Evolutionary conservation across 2,329 filamentous ascomycete species (phyloP).

Genomic region (Alternaria burnsii): DNA sequence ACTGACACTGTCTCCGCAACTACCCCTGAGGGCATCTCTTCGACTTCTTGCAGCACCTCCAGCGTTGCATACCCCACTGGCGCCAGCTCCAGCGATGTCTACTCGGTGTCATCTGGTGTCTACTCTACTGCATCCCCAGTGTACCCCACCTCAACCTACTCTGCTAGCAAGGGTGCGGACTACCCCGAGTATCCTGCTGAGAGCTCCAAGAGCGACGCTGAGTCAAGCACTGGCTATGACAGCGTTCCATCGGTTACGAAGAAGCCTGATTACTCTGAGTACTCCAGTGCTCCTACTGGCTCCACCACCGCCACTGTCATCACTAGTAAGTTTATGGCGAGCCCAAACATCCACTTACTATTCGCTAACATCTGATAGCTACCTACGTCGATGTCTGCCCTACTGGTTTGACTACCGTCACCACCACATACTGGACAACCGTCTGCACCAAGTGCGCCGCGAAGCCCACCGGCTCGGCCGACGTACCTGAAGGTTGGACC

Average conservation of each 20-base stretch:
- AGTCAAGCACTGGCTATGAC: conserved; percentile 14
- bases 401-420: conserved; percentile 46
- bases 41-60: conserved; percentile 27
- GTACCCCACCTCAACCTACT: conserved; percentile 7
- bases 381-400: conserved; percentile 50
- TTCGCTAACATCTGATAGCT: conserved; percentile 14
- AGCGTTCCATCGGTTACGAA: conserved; percentile 24
- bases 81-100: conserved; percentile 9
- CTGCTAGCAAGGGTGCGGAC: conserved; percentile 7
- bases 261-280: conserved; percentile 23
- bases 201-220: conserved; percentile 15
- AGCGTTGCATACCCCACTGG: conserved; percentile 16
- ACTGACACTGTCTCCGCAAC: conserved; percentile 7
- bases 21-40: conserved; percentile 20
- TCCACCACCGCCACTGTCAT: conserved; percentile 26
- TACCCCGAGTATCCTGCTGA: conserved; percentile 8
- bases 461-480: conserved; percentile 27
- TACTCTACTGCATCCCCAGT: conserved; percentile 4
- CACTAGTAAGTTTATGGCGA: conserved; percentile 26
- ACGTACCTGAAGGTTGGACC: conserved; percentile 43
- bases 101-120: not conserved
- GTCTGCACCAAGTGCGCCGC: conserved; percentile 31
- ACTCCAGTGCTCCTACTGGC: conserved; percentile 19
- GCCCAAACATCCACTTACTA: rapidly evolving
- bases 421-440: conserved; percentile 42